Evolutionary conservation across 139 green algal genomes (phyloP).

Genomic region (Chlamydomonas sp.): DNA sequence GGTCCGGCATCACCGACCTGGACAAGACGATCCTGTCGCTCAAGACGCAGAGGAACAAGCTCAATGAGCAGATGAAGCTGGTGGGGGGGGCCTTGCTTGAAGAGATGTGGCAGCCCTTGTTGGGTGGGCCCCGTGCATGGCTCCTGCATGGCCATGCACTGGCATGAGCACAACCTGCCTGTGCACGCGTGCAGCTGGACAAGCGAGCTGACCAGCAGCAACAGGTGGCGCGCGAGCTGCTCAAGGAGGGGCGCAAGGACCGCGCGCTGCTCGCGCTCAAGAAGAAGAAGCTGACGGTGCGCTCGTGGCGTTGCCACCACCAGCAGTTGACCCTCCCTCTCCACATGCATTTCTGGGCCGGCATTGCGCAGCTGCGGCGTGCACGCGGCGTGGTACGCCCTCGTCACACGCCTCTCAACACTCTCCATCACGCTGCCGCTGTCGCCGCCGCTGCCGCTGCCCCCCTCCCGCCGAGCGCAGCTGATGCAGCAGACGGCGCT

Average conservation of each 20-base stretch:
- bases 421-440: too few species aligned
- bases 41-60: slow-evolving; percentile 64
- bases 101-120: too few species aligned
- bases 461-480: too few species aligned
- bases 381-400: too few species aligned
- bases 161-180: not conserved
- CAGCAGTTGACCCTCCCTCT: too few species aligned
- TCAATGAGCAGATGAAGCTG: slow-evolving; percentile 55
- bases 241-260: slow-evolving; percentile 34
- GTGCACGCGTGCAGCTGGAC: slow-evolving; percentile 45
- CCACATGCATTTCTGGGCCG: too few species aligned
- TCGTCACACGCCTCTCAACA: too few species aligned
- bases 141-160: not conserved
- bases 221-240: slow-evolving; percentile 35
- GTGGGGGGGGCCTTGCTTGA: too few species aligned
- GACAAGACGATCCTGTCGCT: slow-evolving; percentile 66
- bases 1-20: slow-evolving; percentile 67
- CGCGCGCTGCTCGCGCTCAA: slow-evolving; percentile 63
- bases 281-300: slow-evolving; percentile 65
- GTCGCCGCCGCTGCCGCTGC: too few species aligned
- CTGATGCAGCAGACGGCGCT: slow-evolving; percentile 23
- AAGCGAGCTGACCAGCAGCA: slow-evolving; percentile 33
- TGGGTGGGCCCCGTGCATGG: too few species aligned
- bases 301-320: too few species aligned
- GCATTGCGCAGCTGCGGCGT: too few species aligned